Evolutionary conservation across 495 filamentous ascomycete genomes (phyloP).

Genomic region (Mytilinidion resinicola): DNA sequence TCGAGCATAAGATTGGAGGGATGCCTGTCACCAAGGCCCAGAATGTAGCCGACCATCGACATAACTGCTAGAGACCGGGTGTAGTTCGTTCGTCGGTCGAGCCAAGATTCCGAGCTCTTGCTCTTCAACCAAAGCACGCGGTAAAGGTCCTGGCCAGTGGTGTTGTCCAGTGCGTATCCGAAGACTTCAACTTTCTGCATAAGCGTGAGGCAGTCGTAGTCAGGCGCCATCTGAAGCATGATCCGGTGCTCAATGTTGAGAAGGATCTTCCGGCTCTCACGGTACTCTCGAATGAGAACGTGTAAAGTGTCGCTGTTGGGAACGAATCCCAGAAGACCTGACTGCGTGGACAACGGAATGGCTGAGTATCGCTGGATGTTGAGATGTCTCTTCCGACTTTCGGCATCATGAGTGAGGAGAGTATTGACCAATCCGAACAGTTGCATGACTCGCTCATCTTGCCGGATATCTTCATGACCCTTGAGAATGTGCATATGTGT

Average conservation of each 20-base stretch:
- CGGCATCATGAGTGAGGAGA: slow-evolving; percentile 80
- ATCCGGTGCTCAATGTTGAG: slow-evolving; percentile 99
- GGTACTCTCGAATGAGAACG: slow-evolving; percentile 92
- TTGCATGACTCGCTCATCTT: slow-evolving; percentile 99
- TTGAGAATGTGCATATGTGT: slow-evolving; percentile 85
- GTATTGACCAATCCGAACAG: slow-evolving; percentile 96
- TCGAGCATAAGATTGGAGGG: slow-evolving; percentile 97
- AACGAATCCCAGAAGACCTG: slow-evolving; percentile 94
- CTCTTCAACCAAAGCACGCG: slow-evolving; percentile 97
- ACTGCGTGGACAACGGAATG: slow-evolving; percentile 91
- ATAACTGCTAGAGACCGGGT: slow-evolving; percentile 95
- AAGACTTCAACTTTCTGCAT: slow-evolving; percentile 99
- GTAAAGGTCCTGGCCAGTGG: slow-evolving; percentile 96
- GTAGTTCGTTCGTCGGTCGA: slow-evolving; percentile 94
- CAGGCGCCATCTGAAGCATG: slow-evolving; percentile 99
- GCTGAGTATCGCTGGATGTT: slow-evolving; percentile 92
- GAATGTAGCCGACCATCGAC: slow-evolving; percentile 99
- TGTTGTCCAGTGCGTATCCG: slow-evolving; percentile 97
- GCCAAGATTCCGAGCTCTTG: slow-evolving; percentile 95
- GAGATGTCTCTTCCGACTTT: slow-evolving; percentile 93
- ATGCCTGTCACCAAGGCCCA: slow-evolving; percentile 92
- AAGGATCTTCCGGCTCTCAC: slow-evolving; percentile 91
- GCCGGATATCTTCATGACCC: slow-evolving; percentile 95
- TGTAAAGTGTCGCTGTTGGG: slow-evolving; percentile 96
- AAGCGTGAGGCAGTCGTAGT: slow-evolving; percentile 94